Evolutionary conservation across 441 rosid species (phyloP).

Genomic region (Brassica hybrid): DNA sequence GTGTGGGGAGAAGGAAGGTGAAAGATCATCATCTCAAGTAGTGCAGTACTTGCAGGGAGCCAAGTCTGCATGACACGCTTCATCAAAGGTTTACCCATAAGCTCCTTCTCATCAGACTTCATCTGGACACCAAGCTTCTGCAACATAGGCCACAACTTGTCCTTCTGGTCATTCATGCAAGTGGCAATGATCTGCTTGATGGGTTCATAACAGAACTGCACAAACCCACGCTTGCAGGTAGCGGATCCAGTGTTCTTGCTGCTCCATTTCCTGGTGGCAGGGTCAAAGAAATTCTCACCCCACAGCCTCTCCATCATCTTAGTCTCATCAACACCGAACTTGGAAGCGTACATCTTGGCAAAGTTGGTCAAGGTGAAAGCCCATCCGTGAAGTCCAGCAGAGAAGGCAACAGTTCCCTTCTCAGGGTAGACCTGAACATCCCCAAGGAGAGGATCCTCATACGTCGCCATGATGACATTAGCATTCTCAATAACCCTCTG

Average conservation of each 20-base stretch:
- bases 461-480: background rate
- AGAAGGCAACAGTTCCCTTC: constrained; percentile 45
- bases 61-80: constrained; percentile 50
- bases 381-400: constrained; percentile 39
- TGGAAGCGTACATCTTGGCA: constrained; percentile 48
- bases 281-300: constrained; percentile 16
- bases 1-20: constrained; percentile 56
- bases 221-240: constrained; percentile 49
- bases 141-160: constrained; percentile 47
- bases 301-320: constrained; percentile 1
- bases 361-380: constrained; percentile 43
- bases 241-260: constrained; percentile 43
- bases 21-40: constrained; percentile 50
- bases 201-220: constrained; percentile 47
- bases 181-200: constrained; percentile 45
- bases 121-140: constrained; percentile 43
- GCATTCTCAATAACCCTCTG: constrained; percentile 2
- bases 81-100: constrained; percentile 44
- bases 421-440: constrained; percentile 14
- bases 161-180: constrained; percentile 49
- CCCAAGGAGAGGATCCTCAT: background rate
- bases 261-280: constrained; percentile 46
- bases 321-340: constrained; percentile 39
- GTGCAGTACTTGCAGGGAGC: constrained; percentile 48
- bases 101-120: constrained; percentile 47